These are phyloP conservation scores for Heterobasidion occidentale DNA, from an alignment of 1,284 basidiomycete species.

Conservation along the genomic window DNA sequence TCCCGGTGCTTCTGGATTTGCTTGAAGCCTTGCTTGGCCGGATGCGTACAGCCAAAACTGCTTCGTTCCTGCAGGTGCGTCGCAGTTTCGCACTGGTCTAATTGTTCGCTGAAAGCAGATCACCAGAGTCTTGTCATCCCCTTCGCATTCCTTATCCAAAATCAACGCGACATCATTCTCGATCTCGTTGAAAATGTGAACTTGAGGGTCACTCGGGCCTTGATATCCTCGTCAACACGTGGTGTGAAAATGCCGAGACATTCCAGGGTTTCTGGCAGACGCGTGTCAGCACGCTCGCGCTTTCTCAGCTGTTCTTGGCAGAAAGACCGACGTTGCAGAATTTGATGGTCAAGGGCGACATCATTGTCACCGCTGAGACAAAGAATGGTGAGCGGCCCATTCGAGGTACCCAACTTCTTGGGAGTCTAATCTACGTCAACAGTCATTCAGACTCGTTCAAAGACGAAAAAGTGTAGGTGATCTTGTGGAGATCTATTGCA, in stretches of 20 bases:
- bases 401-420: conserved; percentile 10
- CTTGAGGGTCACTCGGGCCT: conserved; percentile 55
- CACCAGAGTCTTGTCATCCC: conserved; percentile 80
- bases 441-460: conserved; percentile 96
- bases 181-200: conserved; percentile 29
- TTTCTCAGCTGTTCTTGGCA: conserved; percentile 71
- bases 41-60: conserved; percentile 78
- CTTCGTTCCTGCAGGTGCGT: conserved; percentile 78
- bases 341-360: conserved; percentile 85
- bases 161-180: conserved; percentile 68
- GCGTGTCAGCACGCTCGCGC: conserved; percentile 75
- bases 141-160: conserved; percentile 78
- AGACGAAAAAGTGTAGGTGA: conserved; percentile 74
- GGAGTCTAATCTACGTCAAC: conserved; percentile 12
- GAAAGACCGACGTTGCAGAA: conserved; percentile 57
- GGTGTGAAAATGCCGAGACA: conserved; percentile 92
- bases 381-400: conserved; percentile 57
- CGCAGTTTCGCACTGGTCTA: neutral
- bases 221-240: conserved; percentile 78
- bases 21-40: conserved; percentile 77
- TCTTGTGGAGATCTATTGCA: neutral
- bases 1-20: conserved; percentile 81
- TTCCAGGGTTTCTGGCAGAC: conserved; percentile 94
- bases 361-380: conserved; percentile 76
- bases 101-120: neutral